Percentiles rank a stretch among this genome's conserved stretches.
These are phyloP conservation scores for Fusarium solani-melongenae DNA, from an alignment of 2,329 filamentous ascomycete genomes.

Conservation along the genomic window DNA sequence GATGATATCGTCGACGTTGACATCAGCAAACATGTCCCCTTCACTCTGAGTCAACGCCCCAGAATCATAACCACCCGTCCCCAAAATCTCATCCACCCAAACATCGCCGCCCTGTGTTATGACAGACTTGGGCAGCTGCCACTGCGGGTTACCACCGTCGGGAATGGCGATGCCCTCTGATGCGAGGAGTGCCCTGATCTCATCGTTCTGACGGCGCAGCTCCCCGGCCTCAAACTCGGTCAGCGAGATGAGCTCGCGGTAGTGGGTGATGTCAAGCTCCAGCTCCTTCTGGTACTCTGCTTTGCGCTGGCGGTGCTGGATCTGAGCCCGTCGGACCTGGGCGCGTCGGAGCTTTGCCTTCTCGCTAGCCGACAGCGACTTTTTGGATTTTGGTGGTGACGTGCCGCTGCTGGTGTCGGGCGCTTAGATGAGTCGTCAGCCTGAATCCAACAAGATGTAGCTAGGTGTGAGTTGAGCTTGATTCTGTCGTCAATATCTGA, in stretches of 20 bases:
- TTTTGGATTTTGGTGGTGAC: conserved; percentile 32
- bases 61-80: conserved; percentile 4
- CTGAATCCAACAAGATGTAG: not conserved
- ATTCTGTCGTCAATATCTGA: not conserved
- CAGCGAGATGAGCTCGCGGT: conserved; percentile 59
- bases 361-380: conserved; percentile 43
- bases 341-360: conserved; percentile 60
- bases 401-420: conserved; percentile 22
- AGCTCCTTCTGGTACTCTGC: conserved; percentile 66
- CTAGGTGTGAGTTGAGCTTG: not conserved
- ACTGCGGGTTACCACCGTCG: conserved; percentile 14
- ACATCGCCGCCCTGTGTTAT: conserved; percentile 15
- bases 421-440: conserved; percentile 24
- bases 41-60: not conserved
- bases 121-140: conserved; percentile 1
- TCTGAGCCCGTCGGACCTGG: conserved; percentile 65
- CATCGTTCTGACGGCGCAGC: conserved; percentile 57
- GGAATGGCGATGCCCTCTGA: conserved; percentile 38
- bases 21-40: conserved; percentile 47
- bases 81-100: conserved; percentile 36
- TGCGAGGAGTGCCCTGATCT: conserved; percentile 51
- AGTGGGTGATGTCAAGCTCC: conserved; percentile 60
- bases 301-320: conserved; percentile 66
- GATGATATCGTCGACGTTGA: conserved; percentile 52
- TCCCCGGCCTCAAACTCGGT: conserved; percentile 52